These are phyloP conservation scores for Haberlea rhodopensis DNA, from an alignment of 257 asterid species.

Conservation along the genomic window DNA sequence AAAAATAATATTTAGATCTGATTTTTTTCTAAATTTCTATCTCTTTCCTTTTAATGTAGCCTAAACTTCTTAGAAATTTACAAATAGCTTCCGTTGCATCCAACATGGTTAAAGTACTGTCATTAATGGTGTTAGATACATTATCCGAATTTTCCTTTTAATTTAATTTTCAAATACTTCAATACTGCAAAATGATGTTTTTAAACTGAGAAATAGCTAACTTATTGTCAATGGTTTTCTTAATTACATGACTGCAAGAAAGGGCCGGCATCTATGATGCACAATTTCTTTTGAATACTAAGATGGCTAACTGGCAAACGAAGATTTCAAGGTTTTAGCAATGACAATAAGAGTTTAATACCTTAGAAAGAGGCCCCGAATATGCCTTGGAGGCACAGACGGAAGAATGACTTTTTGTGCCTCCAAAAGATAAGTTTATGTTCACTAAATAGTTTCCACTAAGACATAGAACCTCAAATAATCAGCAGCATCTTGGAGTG, in stretches of 20 bases:
- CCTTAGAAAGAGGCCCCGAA: background rate
- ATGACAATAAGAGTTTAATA: background rate
- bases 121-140: background rate
- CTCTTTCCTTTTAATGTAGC: too few species aligned
- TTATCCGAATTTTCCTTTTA: background rate
- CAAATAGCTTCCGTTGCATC: background rate
- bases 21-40: too few species aligned
- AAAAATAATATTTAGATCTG: too few species aligned
- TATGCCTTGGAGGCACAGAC: background rate
- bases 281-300: background rate
- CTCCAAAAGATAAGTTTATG: conserved; percentile 26
- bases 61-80: too few species aligned
- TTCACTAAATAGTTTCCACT: conserved; percentile 21
- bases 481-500: conserved; percentile 25
- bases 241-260: background rate
- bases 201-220: too few species aligned
- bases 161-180: background rate
- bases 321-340: background rate
- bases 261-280: background rate
- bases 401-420: background rate
- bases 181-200: background rate
- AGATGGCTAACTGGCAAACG: background rate
- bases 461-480: conserved; percentile 20
- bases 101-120: background rate
- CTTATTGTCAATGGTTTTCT: background rate